Conservation (phyloP, 305 asterid species). For the Fraxinus dipetala region DNA sequence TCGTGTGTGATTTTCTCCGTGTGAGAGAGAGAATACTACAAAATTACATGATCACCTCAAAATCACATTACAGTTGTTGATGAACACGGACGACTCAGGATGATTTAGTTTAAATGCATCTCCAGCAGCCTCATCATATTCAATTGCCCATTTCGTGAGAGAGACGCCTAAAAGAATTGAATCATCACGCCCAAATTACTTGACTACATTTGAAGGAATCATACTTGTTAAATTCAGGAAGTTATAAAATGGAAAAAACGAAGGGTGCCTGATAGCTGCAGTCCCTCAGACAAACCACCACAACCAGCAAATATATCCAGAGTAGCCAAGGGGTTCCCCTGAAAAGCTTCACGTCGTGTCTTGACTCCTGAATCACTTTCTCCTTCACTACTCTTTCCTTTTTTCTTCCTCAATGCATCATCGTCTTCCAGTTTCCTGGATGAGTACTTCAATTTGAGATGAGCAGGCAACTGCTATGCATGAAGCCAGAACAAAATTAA, state of each 20-base stretch:
- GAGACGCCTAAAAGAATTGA: slow-evolving; percentile 50
- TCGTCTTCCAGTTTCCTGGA: slow-evolving; percentile 39
- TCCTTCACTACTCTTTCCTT: slow-evolving; percentile 85
- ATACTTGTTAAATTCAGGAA: background rate
- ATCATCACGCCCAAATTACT: slow-evolving; percentile 24
- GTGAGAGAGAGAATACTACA: background rate
- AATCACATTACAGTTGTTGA: slow-evolving; percentile 86
- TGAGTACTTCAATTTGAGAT: slow-evolving; percentile 55
- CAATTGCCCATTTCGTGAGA: slow-evolving; percentile 91
- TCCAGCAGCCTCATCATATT: slow-evolving; percentile 90
- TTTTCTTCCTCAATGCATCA: slow-evolving; percentile 53
- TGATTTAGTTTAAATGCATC: slow-evolving; percentile 93
- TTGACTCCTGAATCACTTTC: slow-evolving; percentile 44
- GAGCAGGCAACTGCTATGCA: slow-evolving; percentile 61
- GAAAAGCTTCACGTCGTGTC: slow-evolving; percentile 34
- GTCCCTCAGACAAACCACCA: slow-evolving; percentile 91
- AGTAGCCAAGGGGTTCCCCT: slow-evolving; percentile 47
- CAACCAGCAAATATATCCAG: slow-evolving; percentile 96
- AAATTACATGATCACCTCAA: slow-evolving; percentile 47
- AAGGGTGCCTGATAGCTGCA: slow-evolving; percentile 61
- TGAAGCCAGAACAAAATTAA: slow-evolving; percentile 23
- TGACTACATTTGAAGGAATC: slow-evolving; percentile 7
- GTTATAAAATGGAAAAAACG: slow-evolving; percentile 22
- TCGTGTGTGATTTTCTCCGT: background rate
- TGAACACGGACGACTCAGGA: slow-evolving; percentile 65